A percentile compares a stretch with the other conserved stretches of the same genome.
These are phyloP conservation scores for Amborella trichopoda DNA, from an alignment of 164 flowering plant species.

Conservation along the genomic window DNA sequence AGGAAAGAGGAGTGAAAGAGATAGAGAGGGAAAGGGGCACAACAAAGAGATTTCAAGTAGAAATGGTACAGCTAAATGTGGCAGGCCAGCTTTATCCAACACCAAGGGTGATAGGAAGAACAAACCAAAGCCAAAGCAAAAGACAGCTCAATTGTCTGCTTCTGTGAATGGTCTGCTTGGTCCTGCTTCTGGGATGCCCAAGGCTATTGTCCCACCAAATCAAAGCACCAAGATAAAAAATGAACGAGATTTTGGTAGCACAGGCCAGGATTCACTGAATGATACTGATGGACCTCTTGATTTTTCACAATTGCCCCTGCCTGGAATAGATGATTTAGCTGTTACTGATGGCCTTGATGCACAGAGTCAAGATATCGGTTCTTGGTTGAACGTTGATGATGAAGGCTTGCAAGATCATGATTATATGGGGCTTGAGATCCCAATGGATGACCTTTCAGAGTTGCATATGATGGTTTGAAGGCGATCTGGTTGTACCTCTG, in stretches of 20 bases:
- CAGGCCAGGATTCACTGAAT: constrained; percentile 20
- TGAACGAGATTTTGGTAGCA: constrained; percentile 4
- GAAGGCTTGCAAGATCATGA: constrained; percentile 54
- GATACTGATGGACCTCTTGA: constrained; percentile 48
- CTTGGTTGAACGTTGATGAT: constrained; percentile 55
- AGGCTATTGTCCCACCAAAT: constrained; percentile 21
- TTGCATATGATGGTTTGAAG: constrained; percentile 73
- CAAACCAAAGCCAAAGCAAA: constrained; percentile 78
- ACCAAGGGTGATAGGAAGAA: constrained; percentile 74
- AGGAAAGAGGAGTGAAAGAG: constrained; percentile 91
- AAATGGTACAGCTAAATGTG: constrained; percentile 47
- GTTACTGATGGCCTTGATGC: constrained; percentile 41
- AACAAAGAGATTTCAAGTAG: constrained; percentile 39
- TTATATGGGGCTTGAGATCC: constrained; percentile 64
- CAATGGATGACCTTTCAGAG: constrained; percentile 80
- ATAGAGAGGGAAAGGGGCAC: constrained; percentile 68
- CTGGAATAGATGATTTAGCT: constrained; percentile 54
- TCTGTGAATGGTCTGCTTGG: constrained; percentile 62
- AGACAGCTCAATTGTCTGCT: constrained; percentile 61
- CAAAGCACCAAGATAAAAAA: constrained; percentile 26
- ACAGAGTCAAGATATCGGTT: constrained; percentile 48
- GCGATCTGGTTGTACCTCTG: no score
- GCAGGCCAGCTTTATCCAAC: constrained; percentile 46
- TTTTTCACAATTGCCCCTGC: constrained; percentile 50
- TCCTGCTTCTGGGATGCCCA: constrained; percentile 42